Base-by-base conservation (phyloP, 2,329 filamentous ascomycete genomes). In the Raffaelea ambrosiae region DNA sequence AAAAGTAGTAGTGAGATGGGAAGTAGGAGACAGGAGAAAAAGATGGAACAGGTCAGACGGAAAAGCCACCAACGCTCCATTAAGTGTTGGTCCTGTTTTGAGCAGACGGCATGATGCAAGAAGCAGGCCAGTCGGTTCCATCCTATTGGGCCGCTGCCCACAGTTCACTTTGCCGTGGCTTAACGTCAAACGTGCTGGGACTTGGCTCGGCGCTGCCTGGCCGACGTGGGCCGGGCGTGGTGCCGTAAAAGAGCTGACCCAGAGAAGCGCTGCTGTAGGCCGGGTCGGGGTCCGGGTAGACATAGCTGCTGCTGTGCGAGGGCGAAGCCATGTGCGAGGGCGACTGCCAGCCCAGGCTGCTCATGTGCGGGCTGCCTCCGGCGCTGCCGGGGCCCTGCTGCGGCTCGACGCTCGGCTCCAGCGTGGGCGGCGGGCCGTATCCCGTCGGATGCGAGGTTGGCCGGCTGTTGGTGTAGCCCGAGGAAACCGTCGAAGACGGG, bases 291-390 rank as follows among this genome's bases (percentile, higher is more conserved):
- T 96, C 94, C 8, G 84, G 81, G 61, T 94, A 95, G 52, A 86
- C 81, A 54, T 88, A 90, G 53, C 73, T 80, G 40, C 66, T 70
- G 58, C 69, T 73, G 52, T 89, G 85, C 9, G 85, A 84, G 10
- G 84, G 81, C 55, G 88, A 81, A 29, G 77, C 76, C 54, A 81
- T 79, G 55, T 90, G 86, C 2, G 83, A 80, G 4, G 89, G 89
- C 4, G 89, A 94, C 55, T 88, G 86, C 90, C 91, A 96, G 47
- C 87, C 86, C 53, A 88, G 76, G 51, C 76, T 81, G 52, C 70
- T 67, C 81, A 95, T 88, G 64, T 96, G 90, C 44, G 91, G 90
- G 64, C 89, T 95, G 46, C 86, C 86, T 48, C 73, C 81, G n/a
- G 79, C 83, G 61, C 87, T 95, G 48, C 75, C 75, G 44, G 71